Evolutionary conservation across 495 filamentous ascomycete species (phyloP).

Genomic region (Xylaria scruposa): DNA sequence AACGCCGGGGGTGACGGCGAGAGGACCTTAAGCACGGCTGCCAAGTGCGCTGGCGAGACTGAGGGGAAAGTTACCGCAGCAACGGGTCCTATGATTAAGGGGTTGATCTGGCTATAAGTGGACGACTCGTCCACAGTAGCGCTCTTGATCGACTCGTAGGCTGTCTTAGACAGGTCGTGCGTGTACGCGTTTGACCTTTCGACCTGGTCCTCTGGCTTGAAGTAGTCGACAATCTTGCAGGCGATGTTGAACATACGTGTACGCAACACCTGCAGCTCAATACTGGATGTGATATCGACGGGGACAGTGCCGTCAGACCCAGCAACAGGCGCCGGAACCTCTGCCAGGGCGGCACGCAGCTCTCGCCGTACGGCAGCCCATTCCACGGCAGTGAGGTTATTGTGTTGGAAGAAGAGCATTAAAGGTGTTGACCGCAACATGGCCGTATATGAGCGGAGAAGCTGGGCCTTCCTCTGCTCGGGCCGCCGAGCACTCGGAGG

Average conservation of each 20-base stretch:
- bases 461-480: conserved; percentile 90
- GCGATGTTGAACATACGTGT: conserved; percentile 89
- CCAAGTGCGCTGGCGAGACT: conserved; percentile 82
- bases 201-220: conserved; percentile 63
- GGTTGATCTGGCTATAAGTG: conserved; percentile 64
- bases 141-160: conserved; percentile 64
- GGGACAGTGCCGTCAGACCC: conserved; percentile 28
- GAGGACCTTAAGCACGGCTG: conserved; percentile 76
- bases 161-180: conserved; percentile 77
- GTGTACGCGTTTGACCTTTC: conserved; percentile 62
- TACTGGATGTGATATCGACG: conserved; percentile 51
- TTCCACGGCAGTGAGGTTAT: conserved; percentile 87
- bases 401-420: conserved; percentile 95
- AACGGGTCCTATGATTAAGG: conserved; percentile 80
- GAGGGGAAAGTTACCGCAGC: conserved; percentile 80
- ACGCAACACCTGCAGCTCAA: conserved; percentile 81
- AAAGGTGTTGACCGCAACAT: conserved; percentile 87
- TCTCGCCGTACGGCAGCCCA: conserved; percentile 89
- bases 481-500: conserved; percentile 87
- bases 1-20: conserved; percentile 72
- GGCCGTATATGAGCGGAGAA: conserved; percentile 91
- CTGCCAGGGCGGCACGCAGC: conserved; percentile 69
- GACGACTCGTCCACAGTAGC: conserved; percentile 58
- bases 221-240: conserved; percentile 84
- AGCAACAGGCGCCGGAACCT: conserved; percentile 50